phyloP scores from a whole-genome alignment of 1,284 basidiomycete genomes.

The Testicularia cyperi region DNA sequence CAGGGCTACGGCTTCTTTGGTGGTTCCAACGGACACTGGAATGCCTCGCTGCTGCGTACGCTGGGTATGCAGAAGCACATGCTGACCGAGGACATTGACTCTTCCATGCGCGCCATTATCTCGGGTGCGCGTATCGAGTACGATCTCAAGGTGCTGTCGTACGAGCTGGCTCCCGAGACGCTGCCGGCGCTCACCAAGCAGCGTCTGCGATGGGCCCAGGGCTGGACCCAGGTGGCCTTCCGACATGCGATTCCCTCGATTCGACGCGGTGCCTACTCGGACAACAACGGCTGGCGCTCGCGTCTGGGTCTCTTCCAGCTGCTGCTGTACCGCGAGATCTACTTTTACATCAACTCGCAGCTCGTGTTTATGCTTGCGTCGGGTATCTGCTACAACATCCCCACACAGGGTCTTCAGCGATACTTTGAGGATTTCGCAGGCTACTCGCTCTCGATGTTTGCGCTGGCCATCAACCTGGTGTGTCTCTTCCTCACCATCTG shows the following conservation, averaged over 20 bases:
- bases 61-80: slow-evolving; percentile 49
- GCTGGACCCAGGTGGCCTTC: slow-evolving; percentile 52
- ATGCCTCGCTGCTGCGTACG: slow-evolving; percentile 44
- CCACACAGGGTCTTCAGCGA: slow-evolving; percentile 18
- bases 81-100: slow-evolving; percentile 55
- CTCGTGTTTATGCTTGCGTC: slow-evolving; percentile 37
- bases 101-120: slow-evolving; percentile 49
- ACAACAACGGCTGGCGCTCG: slow-evolving; percentile 34
- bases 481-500: slow-evolving; percentile 31
- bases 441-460: slow-evolving; percentile 32
- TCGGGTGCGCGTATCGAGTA: slow-evolving; percentile 51
- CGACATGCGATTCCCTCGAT: slow-evolving; percentile 43
- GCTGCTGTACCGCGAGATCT: slow-evolving; percentile 46
- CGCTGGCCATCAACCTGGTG: slow-evolving; percentile 40
- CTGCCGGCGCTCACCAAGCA: slow-evolving; percentile 46
- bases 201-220: slow-evolving; percentile 51
- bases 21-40: slow-evolving; percentile 55
- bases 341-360: slow-evolving; percentile 49
- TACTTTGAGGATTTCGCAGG: slow-evolving; percentile 45
- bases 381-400: slow-evolving; percentile 38
- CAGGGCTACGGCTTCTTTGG: slow-evolving; percentile 52
- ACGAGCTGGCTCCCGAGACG: slow-evolving; percentile 49
- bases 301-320: slow-evolving; percentile 46
- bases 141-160: slow-evolving; percentile 46
- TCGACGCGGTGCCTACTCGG: slow-evolving; percentile 43